These are phyloP conservation scores for Syncephalastrum contaminatum DNA, from an alignment of 371 early-diverging fungal species.

Conservation along the genomic window DNA sequence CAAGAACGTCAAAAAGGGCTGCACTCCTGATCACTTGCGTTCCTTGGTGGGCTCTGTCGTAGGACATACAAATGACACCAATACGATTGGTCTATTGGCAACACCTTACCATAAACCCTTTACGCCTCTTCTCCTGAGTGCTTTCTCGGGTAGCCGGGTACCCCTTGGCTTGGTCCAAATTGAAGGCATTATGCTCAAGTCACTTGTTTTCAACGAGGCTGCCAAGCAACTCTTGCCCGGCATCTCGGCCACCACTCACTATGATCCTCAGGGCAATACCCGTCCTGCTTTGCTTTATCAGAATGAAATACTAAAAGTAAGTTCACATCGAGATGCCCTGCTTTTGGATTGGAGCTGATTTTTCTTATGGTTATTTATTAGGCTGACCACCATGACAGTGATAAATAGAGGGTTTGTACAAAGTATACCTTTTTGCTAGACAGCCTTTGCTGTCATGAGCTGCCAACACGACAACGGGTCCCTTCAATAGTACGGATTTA, in stretches of 20 bases:
- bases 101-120: slow-evolving; percentile 20
- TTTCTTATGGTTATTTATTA: too few species aligned
- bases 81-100: slow-evolving; percentile 31
- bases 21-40: slow-evolving; percentile 43
- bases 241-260: slow-evolving; percentile 16
- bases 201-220: slow-evolving; percentile 36
- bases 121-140: slow-evolving; percentile 27
- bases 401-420: too few species aligned
- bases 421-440: too few species aligned
- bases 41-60: slow-evolving; percentile 33
- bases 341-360: too few species aligned
- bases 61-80: not conserved
- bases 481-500: too few species aligned
- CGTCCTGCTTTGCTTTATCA: too few species aligned
- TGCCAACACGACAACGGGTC: too few species aligned
- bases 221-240: slow-evolving; percentile 19
- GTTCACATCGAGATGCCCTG: too few species aligned
- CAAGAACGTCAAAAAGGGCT: slow-evolving; percentile 39
- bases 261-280: slow-evolving; percentile 4
- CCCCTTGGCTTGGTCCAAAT: slow-evolving; percentile 38
- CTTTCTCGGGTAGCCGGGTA: slow-evolving; percentile 25
- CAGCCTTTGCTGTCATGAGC: too few species aligned
- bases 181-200: slow-evolving; percentile 20
- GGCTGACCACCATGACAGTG: too few species aligned
- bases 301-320: too few species aligned